Evolutionary conservation across 2,329 filamentous ascomycete species (phyloP).

Genomic region (Aureobasidium subglaciale): DNA sequence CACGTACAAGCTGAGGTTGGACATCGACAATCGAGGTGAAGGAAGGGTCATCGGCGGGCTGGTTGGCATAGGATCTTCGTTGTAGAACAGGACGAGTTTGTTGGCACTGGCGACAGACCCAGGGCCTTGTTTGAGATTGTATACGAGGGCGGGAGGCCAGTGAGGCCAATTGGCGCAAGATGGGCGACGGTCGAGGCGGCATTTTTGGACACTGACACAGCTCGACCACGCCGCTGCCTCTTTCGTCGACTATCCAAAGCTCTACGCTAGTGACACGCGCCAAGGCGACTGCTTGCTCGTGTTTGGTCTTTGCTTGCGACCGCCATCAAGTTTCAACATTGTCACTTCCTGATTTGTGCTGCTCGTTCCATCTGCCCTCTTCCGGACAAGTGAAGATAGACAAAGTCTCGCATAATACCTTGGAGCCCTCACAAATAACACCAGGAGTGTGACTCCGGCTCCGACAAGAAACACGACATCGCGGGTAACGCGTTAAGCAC

Average conservation of each 20-base stretch:
- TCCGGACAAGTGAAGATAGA: too few relatives aligned
- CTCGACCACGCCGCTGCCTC: neutral
- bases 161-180: constrained; percentile 12
- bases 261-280: constrained; percentile 9
- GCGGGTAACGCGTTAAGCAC: constrained; percentile 7
- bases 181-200: constrained; percentile 12
- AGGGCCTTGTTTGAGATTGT: neutral
- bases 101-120: constrained; percentile 26
- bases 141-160: constrained; percentile 1
- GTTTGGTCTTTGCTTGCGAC: neutral
- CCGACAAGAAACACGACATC: neutral
- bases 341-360: neutral
- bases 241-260: neutral
- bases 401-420: too few relatives aligned
- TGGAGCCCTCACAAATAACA: too few relatives aligned
- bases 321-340: neutral
- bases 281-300: constrained; percentile 4
- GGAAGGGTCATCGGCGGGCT: constrained; percentile 64
- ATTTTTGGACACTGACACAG: neutral
- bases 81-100: constrained; percentile 23
- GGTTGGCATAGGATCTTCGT: constrained; percentile 30
- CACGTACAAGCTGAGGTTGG: constrained; percentile 69
- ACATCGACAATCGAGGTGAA: constrained; percentile 85
- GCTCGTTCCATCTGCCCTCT: neutral
- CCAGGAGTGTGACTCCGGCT: too few relatives aligned